Evolutionary conservation across 2,329 filamentous ascomycete genomes (phyloP).

Genomic region (Podosphaera fusca): DNA sequence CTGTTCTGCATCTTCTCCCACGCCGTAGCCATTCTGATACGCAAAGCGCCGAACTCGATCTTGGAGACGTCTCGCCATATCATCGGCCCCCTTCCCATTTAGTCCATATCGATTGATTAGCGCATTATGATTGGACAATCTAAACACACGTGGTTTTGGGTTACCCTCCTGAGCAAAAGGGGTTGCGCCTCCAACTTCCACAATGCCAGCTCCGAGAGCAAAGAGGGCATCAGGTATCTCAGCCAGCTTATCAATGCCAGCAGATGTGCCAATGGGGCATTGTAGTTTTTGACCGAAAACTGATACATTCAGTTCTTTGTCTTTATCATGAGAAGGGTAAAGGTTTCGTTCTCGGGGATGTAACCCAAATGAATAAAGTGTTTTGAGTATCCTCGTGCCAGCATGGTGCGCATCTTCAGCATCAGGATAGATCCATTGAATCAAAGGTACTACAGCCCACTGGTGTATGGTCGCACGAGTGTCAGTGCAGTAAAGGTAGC

Average conservation of each 20-base stretch:
- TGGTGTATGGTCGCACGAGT: constrained; percentile 48
- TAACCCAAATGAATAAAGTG: constrained; percentile 49
- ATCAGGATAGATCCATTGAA: constrained; percentile 46
- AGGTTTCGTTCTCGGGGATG: constrained; percentile 52
- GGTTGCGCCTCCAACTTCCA: constrained; percentile 83
- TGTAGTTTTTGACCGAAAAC: constrained; percentile 57
- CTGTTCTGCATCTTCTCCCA: constrained; percentile 38
- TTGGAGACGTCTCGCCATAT: constrained; percentile 57
- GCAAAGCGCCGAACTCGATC: constrained; percentile 61
- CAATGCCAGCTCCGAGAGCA: constrained; percentile 60
- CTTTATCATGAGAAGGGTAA: constrained; percentile 9
- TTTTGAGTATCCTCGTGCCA: constrained; percentile 47
- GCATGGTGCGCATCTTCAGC: constrained; percentile 82
- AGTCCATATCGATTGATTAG: constrained; percentile 92
- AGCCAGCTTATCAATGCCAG: constrained; percentile 83
- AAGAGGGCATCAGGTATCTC: constrained; percentile 72
- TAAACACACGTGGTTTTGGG: constrained; percentile 67
- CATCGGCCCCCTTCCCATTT: constrained; percentile 75
- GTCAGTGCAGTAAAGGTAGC: constrained; percentile 51
- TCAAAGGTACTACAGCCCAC: constrained; percentile 39
- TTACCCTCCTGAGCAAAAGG: constrained; percentile 77
- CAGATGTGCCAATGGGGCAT: constrained; percentile 88
- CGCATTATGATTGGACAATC: constrained; percentile 59
- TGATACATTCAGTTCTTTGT: constrained; percentile 20
- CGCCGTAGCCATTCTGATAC: constrained; percentile 40